Conservation (phyloP, 805 yeast genomes). For the Candida lessepsii region DNA sequence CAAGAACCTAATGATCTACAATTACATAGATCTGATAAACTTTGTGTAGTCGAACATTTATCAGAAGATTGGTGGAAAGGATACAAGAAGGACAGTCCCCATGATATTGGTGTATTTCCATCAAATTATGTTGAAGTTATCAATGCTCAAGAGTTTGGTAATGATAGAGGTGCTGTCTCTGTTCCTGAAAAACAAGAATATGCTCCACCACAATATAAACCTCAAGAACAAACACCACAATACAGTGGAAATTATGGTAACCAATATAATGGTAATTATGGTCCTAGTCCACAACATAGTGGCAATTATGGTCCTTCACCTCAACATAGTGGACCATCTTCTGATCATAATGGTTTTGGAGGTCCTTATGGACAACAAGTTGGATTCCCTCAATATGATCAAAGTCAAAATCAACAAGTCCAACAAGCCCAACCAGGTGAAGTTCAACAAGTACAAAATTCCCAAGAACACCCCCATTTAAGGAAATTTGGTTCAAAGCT, state of each 20-base stretch:
- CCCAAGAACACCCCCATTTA: slow-evolving; percentile 30
- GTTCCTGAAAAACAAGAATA: slow-evolving; percentile 20
- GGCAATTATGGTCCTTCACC: slow-evolving; percentile 4
- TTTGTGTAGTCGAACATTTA: slow-evolving; percentile 68
- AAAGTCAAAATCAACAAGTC: slow-evolving; percentile 10
- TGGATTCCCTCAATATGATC: slow-evolving; percentile 16
- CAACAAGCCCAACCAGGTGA: slow-evolving; percentile 16
- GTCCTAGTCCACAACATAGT: slow-evolving; percentile 5
- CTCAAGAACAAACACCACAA: slow-evolving; percentile 20
- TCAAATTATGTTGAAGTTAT: slow-evolving; percentile 69
- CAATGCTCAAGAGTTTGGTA: slow-evolving; percentile 30
- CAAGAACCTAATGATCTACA: slow-evolving; percentile 74
- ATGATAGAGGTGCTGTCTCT: slow-evolving; percentile 9
- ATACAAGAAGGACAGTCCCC: slow-evolving; percentile 34
- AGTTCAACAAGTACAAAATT: slow-evolving; percentile 23
- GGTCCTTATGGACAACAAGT: slow-evolving; percentile 9
- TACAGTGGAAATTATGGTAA: neutral
- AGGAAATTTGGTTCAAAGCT: slow-evolving; percentile 74
- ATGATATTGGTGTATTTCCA: slow-evolving; percentile 79
- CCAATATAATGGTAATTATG: neutral
- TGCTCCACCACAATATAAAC: slow-evolving; percentile 16
- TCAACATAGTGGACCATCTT: slow-evolving; percentile 3
- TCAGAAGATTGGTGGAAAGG: slow-evolving; percentile 95
- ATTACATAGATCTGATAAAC: slow-evolving; percentile 63
- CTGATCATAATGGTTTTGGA: neutral